Percentiles rank a stretch among this genome's conserved stretches.
Evolutionary conservation across 345 rosid species (phyloP).

Genomic region (Ceriops zippeliana): DNA sequence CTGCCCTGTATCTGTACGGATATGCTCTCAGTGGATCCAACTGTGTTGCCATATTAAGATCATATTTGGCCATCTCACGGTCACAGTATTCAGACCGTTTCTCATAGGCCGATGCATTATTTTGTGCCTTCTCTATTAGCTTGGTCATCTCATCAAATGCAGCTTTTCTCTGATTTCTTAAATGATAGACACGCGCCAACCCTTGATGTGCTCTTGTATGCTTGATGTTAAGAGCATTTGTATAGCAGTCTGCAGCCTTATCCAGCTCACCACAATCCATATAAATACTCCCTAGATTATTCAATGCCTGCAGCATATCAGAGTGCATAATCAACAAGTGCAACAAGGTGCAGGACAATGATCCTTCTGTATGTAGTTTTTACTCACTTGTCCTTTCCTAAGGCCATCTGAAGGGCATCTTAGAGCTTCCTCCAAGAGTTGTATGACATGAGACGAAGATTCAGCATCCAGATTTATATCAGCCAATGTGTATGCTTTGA

Average conservation of each 20-base stretch:
- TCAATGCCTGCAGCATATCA: constrained; percentile 63
- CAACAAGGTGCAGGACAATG: no score
- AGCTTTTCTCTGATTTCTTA: constrained; percentile 64
- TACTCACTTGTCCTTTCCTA: constrained; percentile 87
- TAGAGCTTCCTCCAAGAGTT: constrained; percentile 88
- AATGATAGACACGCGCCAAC: constrained; percentile 69
- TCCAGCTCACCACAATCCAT: constrained; percentile 75
- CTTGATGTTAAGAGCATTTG: constrained; percentile 74
- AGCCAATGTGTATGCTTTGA: constrained; percentile 83
- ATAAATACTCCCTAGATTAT: constrained; percentile 83
- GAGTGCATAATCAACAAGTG: background rate
- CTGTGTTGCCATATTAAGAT: constrained; percentile 76
- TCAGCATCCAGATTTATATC: constrained; percentile 62
- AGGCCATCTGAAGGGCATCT: constrained; percentile 95
- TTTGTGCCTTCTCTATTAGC: constrained; percentile 68
- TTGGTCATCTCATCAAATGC: constrained; percentile 88
- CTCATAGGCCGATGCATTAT: constrained; percentile 82
- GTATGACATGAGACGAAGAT: constrained; percentile 57
- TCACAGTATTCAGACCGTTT: constrained; percentile 92
- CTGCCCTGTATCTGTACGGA: constrained; percentile 93
- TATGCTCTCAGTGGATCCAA: constrained; percentile 94
- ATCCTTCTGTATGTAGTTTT: background rate
- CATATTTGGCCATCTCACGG: constrained; percentile 68
- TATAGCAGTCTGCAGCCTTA: constrained; percentile 71
- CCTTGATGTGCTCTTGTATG: constrained; percentile 99